phyloP scores from a whole-genome alignment of 805 yeast species.

The Starmerella bombi region DNA sequence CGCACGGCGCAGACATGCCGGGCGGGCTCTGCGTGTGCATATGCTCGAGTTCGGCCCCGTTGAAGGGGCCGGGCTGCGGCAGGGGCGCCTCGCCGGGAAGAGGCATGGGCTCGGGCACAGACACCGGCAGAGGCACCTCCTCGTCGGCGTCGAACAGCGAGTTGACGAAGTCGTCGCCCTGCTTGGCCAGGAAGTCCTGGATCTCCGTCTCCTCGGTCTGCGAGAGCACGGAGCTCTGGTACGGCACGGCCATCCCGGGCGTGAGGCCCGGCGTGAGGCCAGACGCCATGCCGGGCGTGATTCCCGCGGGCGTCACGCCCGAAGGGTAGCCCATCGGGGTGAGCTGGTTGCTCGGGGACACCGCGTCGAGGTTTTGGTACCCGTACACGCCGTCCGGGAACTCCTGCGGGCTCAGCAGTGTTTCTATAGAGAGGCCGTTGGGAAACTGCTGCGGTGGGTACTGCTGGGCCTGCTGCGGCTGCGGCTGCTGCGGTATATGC shows the following conservation, averaged over 20 bases:
- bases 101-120: not conserved
- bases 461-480: not conserved
- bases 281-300: conserved; percentile 12
- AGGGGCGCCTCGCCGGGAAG: not conserved
- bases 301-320: not conserved
- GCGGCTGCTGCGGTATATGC: not conserved
- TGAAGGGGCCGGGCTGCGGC: not conserved
- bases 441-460: not conserved
- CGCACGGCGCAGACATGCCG: not conserved
- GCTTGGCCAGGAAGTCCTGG: conserved; percentile 16
- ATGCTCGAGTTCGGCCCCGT: not conserved
- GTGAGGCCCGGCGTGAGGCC: conserved; percentile 15
- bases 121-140: not conserved
- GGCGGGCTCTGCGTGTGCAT: not conserved
- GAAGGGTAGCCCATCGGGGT: not conserved
- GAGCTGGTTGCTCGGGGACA: not conserved
- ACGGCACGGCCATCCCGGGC: conserved; percentile 13
- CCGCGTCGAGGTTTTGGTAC: not conserved
- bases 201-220: conserved; percentile 2
- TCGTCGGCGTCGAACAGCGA: conserved; percentile 16
- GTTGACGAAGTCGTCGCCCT: conserved; percentile 20
- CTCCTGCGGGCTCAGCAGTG: not conserved
- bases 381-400: not conserved
- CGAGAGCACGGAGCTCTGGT: not conserved
- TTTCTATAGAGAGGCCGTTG: too few relatives aligned